Base-by-base conservation (phyloP, 2,329 filamentous ascomycete species). In the Cercospora sp. region DNA sequence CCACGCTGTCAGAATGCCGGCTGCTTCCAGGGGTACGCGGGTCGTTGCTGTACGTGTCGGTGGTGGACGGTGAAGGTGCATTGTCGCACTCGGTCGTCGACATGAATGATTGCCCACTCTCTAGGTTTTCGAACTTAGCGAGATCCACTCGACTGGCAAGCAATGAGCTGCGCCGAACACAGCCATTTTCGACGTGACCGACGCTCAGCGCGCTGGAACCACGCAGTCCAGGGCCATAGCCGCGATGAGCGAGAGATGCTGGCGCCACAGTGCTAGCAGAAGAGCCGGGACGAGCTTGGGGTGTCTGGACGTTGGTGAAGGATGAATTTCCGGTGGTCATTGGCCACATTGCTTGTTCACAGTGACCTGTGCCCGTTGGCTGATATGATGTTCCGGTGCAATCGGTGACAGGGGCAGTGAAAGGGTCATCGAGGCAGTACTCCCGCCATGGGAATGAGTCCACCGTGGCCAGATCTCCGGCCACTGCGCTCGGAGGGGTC, bases 11-110 rank as follows among this genome's bases (percentile, higher is more conserved):
- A 51, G 21, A 26, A 7, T 28, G 58, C 30, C 37, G 34, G 32
- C 68, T 57, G 51, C 62, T 69, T 9, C 68, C 30, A 10, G 74
- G 72, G n/a, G 73, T 74, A 9, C 43, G 45, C 51, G 73, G 71
- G 49, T 66, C 67, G 34, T 66, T 68, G 64, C 66, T 67, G 37
- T 68, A 51, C 16, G 68, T 66, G 28, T 66, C 67, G 24, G 71
- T 32, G 5, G 73, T 72, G 9, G 67, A 69, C 34, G 71, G 72
- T 6, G 73, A 72, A 5, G 69, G 53, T n/a, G 68, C 66, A 21
- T 59, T 61, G 37, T 72, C 69, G 30, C 69, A 72, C 13, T 71
- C 73, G 45, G 67, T 61, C 2, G 68, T 62, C 8, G 71, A 69
- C 16, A 63, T 51, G 24, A 61, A 30, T 70, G 73, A 76, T 24